phyloP scores from a whole-genome alignment of 1,284 basidiomycete species.

The Papiliotrema laurentii region DNA sequence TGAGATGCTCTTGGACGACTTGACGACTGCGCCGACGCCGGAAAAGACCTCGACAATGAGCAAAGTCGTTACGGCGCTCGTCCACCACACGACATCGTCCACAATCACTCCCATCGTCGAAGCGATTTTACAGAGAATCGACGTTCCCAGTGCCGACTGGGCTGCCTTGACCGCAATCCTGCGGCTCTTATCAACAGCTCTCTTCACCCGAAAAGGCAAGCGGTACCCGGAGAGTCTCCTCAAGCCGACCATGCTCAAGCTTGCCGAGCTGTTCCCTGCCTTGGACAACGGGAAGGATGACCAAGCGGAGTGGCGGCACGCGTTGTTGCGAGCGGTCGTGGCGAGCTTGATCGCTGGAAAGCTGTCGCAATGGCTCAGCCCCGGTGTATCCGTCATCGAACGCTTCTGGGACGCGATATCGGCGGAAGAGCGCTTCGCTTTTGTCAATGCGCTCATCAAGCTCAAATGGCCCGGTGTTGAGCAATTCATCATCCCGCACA shows the following conservation, averaged over 20 bases:
- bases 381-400: slow-evolving; percentile 45
- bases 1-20: slow-evolving; percentile 49
- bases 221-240: slow-evolving; percentile 54
- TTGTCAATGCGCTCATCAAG: slow-evolving; percentile 39
- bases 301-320: slow-evolving; percentile 20
- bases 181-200: slow-evolving; percentile 48
- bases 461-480: slow-evolving; percentile 46
- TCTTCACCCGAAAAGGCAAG: slow-evolving; percentile 47
- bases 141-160: not conserved
- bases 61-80: slow-evolving; percentile 63
- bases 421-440: slow-evolving; percentile 32
- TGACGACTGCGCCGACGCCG: slow-evolving; percentile 30
- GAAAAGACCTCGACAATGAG: slow-evolving; percentile 43
- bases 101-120: slow-evolving; percentile 62
- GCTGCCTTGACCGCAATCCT: not conserved
- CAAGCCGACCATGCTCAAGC: slow-evolving; percentile 35
- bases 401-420: slow-evolving; percentile 36
- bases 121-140: slow-evolving; percentile 19
- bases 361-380: slow-evolving; percentile 47
- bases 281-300: not conserved
- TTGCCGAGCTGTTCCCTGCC: slow-evolving; percentile 12
- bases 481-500: slow-evolving; percentile 46
- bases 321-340: slow-evolving; percentile 28
- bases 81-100: slow-evolving; percentile 68
- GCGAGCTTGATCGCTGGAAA: slow-evolving; percentile 41